Evolutionary conservation across 1,139 yeast genomes (phyloP).

Genomic region (Lodderomyces beijingensis): DNA sequence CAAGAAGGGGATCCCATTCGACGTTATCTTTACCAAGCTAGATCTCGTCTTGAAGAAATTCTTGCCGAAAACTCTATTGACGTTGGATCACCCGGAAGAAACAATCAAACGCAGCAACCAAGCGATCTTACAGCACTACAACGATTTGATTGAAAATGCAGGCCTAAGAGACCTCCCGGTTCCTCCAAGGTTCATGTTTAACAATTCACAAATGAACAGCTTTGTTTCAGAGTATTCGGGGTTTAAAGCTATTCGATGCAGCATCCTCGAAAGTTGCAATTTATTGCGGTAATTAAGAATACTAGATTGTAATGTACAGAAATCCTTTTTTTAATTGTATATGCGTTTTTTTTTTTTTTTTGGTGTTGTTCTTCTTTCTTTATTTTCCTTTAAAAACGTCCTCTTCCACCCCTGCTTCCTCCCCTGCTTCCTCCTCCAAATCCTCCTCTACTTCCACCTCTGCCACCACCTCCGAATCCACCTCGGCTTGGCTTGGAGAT

Average conservation of each 20-base stretch:
- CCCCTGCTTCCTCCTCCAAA: slow-evolving; percentile 23
- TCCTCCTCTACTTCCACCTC: slow-evolving; percentile 11
- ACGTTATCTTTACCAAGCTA: slow-evolving; percentile 70
- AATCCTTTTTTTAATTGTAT: neutral
- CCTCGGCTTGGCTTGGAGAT: too few species aligned
- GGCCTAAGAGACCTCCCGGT: slow-evolving; percentile 22
- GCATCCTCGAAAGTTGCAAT: slow-evolving; percentile 31
- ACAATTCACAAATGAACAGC: slow-evolving; percentile 25
- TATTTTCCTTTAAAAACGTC: slow-evolving; percentile 12
- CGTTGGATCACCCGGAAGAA: slow-evolving; percentile 4
- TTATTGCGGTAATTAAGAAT: slow-evolving; percentile 3
- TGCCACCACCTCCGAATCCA: slow-evolving; percentile 38
- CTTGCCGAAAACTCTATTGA: slow-evolving; percentile 10
- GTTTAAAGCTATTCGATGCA: slow-evolving; percentile 31
- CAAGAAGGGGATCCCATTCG: slow-evolving; percentile 61
- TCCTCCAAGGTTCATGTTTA: slow-evolving; percentile 32
- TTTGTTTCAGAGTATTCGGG: slow-evolving; percentile 25
- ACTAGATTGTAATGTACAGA: neutral
- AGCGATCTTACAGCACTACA: slow-evolving; percentile 21
- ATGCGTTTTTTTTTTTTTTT: slow-evolving; percentile 6
- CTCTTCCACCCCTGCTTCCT: slow-evolving; percentile 10
- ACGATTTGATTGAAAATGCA: slow-evolving; percentile 11
- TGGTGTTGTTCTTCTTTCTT: neutral
- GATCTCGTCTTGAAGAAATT: slow-evolving; percentile 44
- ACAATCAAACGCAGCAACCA: slow-evolving; percentile 21